Evolutionary conservation across 179 eudicot genomes (phyloP), one percentile per base, ranked within the genome.

Genomic region (Sideroxylon spinosum): DNA sequence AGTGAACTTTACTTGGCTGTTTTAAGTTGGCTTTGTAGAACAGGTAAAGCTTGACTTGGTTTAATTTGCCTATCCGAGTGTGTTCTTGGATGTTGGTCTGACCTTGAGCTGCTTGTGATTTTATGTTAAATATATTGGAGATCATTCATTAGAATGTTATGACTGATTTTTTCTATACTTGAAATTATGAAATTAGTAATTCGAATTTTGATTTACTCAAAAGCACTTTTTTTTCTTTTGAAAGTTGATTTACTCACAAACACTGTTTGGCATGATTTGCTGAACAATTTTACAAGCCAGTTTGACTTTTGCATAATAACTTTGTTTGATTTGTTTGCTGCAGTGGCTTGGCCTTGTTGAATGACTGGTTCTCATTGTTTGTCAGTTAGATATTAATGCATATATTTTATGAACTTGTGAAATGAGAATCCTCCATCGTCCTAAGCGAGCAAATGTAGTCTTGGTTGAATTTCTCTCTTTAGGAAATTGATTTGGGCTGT

Each of bases 401-500:
- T 26, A 26, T 71, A 23, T 50, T 16, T 72, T 55, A 53, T 48
- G 25, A 28, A 56, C 48, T 53, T 11, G 23, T 17, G 46, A 22
- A 62, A 50, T 9, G 60, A 32, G 52, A 44, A 62, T 25, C 23
- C 44, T 16, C 25, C 7, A 6, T 55, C 48, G 49, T 72, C 7
- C 49, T 12, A 9, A 4, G 57, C 37, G 16, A 20, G 53, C 0
- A 6, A 32, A 44, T 67, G 1, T 67, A 28, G 12, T 74, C 9
- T 60, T 46, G 32, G 29, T 74, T 12, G 66, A 57, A 49, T 10
- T 61, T 75, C 69, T 75, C 60, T 46, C 44, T 37, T 37, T 37
- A 37, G 44, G 44, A 37, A 37, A 37, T 37, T 37, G 44, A 37
- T 37, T 37, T 37, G 44, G 44, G 3, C 44, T 6, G 4, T 37